Conservation (phyloP, 2,329 filamentous ascomycete species). For the Taxawa tesnikishii region DNA sequence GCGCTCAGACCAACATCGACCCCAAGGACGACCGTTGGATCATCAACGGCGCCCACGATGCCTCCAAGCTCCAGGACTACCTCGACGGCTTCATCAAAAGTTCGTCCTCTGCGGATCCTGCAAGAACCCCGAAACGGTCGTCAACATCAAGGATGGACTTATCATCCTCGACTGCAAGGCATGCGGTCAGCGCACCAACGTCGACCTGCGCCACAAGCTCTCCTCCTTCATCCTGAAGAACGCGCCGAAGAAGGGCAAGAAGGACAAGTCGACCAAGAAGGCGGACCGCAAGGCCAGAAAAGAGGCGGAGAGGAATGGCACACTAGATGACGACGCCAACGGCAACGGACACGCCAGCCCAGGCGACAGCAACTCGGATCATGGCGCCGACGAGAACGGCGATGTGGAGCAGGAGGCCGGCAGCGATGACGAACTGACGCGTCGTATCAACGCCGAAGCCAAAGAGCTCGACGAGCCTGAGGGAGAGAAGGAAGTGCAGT, state of each 20-base stretch:
- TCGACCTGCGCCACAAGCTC: conserved; percentile 88
- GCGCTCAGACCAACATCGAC: conserved; percentile 96
- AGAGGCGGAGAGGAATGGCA: conserved; percentile 44
- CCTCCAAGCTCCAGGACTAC: conserved; percentile 91
- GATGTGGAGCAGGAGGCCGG: conserved; percentile 56
- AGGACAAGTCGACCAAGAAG: conserved; percentile 92
- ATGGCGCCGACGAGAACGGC: conserved; percentile 50
- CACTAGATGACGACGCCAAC: conserved; percentile 39
- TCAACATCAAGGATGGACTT: conserved; percentile 84
- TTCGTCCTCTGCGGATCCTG: conserved; percentile 99
- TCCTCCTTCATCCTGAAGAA: conserved; percentile 97
- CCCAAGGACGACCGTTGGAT: conserved; percentile 98
- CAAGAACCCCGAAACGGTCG: conserved; percentile 98
- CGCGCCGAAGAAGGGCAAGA: conserved; percentile 84
- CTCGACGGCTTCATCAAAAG: conserved; percentile 97
- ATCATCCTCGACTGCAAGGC: conserved; percentile 98
- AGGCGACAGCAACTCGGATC: conserved; percentile 54
- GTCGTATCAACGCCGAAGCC: conserved; percentile 55
- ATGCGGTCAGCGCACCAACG: conserved; percentile 83
- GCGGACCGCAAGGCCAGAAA: conserved; percentile 76
- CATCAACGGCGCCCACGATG: conserved; percentile 97
- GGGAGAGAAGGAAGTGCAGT: conserved; percentile 73
- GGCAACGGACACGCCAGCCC: conserved; percentile 49
- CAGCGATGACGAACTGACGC: conserved; percentile 86
- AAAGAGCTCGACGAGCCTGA: conserved; percentile 59